phyloP scores from a whole-genome alignment of 2,329 filamentous ascomycete genomes.

The Fusarium chlamydosporum region DNA sequence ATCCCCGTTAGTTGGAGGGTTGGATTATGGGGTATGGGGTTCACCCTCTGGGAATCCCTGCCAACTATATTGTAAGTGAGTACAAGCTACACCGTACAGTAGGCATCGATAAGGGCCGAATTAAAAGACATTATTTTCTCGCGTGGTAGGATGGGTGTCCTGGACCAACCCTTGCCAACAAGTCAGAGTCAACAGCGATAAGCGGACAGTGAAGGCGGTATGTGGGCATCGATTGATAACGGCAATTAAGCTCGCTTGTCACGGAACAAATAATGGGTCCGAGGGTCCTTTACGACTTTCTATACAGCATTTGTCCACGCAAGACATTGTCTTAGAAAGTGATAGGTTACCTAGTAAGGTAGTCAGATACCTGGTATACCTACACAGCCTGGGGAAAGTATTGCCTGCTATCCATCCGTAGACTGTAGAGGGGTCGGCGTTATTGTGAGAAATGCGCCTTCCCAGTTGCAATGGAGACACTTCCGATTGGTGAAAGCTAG shows the following conservation, averaged over 20 bases:
- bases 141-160: slow-evolving; percentile 21
- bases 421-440: background rate
- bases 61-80: slow-evolving; percentile 14
- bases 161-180: slow-evolving; percentile 12
- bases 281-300: too few relatives aligned
- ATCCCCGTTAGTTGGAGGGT: slow-evolving; percentile 29
- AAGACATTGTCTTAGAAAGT: background rate
- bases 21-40: slow-evolving; percentile 35
- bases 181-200: slow-evolving; percentile 17
- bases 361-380: background rate
- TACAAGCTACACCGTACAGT: slow-evolving; percentile 7
- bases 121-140: slow-evolving; percentile 25
- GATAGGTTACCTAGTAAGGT: background rate
- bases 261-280: background rate
- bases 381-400: background rate
- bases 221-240: slow-evolving; percentile 23
- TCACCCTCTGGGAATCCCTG: slow-evolving; percentile 26
- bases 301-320: background rate
- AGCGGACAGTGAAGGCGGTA: slow-evolving; percentile 1
- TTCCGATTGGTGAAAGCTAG: slow-evolving; percentile 4
- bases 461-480: background rate
- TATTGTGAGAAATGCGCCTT: background rate
- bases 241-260: background rate
- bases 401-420: background rate
- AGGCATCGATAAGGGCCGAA: slow-evolving; percentile 22